Conservation (phyloP, 768 basidiomycete genomes). For the Podaxis rugospora region DNA sequence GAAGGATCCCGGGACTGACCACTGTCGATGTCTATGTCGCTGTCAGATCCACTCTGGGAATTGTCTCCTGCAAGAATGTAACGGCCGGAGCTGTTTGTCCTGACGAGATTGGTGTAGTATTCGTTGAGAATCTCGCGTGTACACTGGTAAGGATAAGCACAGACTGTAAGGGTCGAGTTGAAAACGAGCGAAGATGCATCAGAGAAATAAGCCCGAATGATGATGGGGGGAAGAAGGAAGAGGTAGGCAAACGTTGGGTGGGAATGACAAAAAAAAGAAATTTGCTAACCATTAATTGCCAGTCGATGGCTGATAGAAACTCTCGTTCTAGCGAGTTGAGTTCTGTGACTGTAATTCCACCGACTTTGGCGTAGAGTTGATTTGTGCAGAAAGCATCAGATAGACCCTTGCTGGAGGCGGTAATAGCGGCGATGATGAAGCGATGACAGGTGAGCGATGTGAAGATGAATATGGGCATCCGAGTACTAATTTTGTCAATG, state of each 20-base stretch:
- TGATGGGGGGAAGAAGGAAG: neutral
- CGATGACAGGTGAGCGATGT: constrained; percentile 97
- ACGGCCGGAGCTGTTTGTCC: constrained; percentile 66
- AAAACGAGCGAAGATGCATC: neutral
- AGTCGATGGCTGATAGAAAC: constrained; percentile 88
- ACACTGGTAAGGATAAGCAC: constrained; percentile 52
- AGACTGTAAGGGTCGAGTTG: constrained; percentile 22
- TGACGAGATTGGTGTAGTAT: constrained; percentile 91
- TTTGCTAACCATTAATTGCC: constrained; percentile 84
- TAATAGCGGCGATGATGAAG: constrained; percentile 91
- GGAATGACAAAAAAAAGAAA: constrained; percentile 18
- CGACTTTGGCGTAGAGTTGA: constrained; percentile 91
- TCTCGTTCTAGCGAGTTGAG: constrained; percentile 94
- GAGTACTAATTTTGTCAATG: constrained; percentile 90
- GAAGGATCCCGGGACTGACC: constrained; percentile 50
- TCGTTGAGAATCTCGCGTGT: constrained; percentile 87
- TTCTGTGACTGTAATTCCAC: constrained; percentile 88
- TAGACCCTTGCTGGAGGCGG: constrained; percentile 90
- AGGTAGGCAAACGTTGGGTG: neutral
- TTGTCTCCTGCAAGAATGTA: constrained; percentile 49
- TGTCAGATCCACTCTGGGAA: constrained; percentile 42
- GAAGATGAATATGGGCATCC: constrained; percentile 85
- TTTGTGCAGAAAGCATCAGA: constrained; percentile 97
- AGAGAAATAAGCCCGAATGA: neutral
- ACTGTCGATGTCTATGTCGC: constrained; percentile 55